phyloP scores from a whole-genome alignment of 2,329 filamentous ascomycete species.

The Cladosporium sp. region DNA sequence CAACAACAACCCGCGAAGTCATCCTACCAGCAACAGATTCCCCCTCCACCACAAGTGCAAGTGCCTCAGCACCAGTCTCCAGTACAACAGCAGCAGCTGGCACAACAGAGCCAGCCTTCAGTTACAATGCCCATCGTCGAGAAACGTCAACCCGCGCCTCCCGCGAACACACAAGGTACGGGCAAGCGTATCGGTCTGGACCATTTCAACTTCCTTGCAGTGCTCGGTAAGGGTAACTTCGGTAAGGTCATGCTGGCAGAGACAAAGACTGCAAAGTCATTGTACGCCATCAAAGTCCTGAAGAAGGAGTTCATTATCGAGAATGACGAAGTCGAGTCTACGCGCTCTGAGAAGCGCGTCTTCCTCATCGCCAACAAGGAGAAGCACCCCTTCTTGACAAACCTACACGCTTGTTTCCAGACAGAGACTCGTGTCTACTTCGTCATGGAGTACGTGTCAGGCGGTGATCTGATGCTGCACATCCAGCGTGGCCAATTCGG shows the following conservation, averaged over 20 bases:
- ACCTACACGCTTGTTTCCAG: constrained; percentile 96
- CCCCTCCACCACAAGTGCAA: constrained; percentile 37
- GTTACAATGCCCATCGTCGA: constrained; percentile 27
- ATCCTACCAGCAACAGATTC: constrained; percentile 47
- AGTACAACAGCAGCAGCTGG: constrained; percentile 34
- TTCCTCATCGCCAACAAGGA: constrained; percentile 97
- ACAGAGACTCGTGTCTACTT: constrained; percentile 98
- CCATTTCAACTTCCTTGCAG: constrained; percentile 98
- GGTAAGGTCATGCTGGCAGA: constrained; percentile 99
- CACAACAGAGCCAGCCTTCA: constrained; percentile 27
- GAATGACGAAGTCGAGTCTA: constrained; percentile 98
- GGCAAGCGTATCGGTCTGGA: constrained; percentile 88
- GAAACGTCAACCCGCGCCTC: constrained; percentile 59
- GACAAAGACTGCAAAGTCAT: constrained; percentile 83
- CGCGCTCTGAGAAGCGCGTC: constrained; percentile 93
- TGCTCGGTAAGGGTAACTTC: constrained; percentile 98
- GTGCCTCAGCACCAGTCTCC: constrained; percentile 38
- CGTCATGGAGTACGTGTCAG: constrained; percentile 99
- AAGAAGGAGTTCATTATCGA: constrained; percentile 99
- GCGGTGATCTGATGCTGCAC: constrained; percentile 97
- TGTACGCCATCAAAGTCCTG: constrained; percentile 97
- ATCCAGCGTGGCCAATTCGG: constrained; percentile 97
- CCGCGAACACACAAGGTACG: constrained; percentile 64
- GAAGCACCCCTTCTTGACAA: constrained; percentile 91
- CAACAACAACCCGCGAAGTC: constrained; percentile 46